A percentile compares a stretch with the other conserved stretches of the same genome.
phyloP scores from a whole-genome alignment of 2,329 filamentous ascomycete species.

The Trichoderma afroharzianum region DNA sequence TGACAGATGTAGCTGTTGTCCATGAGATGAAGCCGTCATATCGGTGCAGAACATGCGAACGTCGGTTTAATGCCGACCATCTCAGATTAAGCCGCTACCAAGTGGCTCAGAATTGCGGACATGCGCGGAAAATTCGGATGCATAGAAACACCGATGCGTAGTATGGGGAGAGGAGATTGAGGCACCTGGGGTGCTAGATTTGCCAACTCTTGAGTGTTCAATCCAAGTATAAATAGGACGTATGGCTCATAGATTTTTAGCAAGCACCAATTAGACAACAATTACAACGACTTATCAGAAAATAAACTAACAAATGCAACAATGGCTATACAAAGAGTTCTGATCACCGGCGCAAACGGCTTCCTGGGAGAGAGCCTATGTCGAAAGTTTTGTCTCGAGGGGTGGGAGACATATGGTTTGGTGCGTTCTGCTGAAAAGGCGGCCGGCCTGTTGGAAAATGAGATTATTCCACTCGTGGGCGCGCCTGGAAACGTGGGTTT shows the following conservation, averaged over 20 bases:
- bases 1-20: not conserved
- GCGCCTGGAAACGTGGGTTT: not conserved
- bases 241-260: not conserved
- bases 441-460: not conserved
- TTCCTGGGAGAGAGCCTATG: not conserved
- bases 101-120: not conserved
- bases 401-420: not conserved
- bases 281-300: not conserved
- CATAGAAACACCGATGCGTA: not conserved
- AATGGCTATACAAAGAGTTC: not conserved
- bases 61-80: too few relatives aligned
- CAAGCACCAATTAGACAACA: not conserved
- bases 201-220: not conserved
- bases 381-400: not conserved
- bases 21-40: not conserved
- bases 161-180: not conserved
- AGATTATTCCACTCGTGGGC: not conserved
- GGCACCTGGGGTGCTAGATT: not conserved
- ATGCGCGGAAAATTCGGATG: not conserved
- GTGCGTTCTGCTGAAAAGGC: not conserved
- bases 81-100: not conserved
- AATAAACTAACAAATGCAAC: not conserved
- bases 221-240: not conserved
- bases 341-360: not conserved
- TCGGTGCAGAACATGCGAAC: not conserved